Conservation (phyloP, 225 moss, liverwort and hornwort species). For the Marchantia polymorpha region DNA sequence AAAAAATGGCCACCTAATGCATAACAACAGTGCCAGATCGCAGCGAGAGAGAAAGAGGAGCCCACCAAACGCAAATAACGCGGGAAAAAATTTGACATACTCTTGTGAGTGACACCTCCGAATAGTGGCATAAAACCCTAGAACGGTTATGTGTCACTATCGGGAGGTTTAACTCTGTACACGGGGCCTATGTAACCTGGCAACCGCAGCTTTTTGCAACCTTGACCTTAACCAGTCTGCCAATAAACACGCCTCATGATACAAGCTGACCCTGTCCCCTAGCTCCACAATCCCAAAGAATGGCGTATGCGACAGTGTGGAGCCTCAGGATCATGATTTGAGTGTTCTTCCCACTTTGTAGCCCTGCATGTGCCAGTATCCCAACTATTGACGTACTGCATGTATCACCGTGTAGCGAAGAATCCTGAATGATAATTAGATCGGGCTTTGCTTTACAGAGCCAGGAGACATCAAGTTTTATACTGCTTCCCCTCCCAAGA, state of each 20-base stretch:
- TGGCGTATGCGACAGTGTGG: slow-evolving; percentile 55
- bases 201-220: slow-evolving; percentile 61
- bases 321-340: slow-evolving; percentile 52
- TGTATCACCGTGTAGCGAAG: slow-evolving; percentile 50
- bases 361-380: slow-evolving; percentile 50
- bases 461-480: slow-evolving; percentile 61
- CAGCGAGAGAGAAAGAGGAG: too few species aligned
- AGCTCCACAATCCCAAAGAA: slow-evolving; percentile 53
- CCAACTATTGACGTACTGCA: slow-evolving; percentile 44
- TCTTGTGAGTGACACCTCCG: too few species aligned
- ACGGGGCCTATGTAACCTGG: slow-evolving; percentile 49
- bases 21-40: too few species aligned
- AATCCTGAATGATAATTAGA: slow-evolving; percentile 59
- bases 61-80: too few species aligned
- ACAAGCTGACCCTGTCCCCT: slow-evolving; percentile 59
- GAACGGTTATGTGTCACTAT: too few species aligned
- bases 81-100: too few species aligned
- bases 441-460: slow-evolving; percentile 62
- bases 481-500: slow-evolving; percentile 51
- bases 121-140: too few species aligned
- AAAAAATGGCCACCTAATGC: too few species aligned
- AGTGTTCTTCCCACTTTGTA: slow-evolving; percentile 43
- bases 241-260: slow-evolving; percentile 57
- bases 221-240: slow-evolving; percentile 54
- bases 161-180: too few species aligned